A percentile compares a stretch with the other conserved stretches of the same genome.
These are phyloP conservation scores for Trichoderma sp. DNA, from an alignment of 2,329 filamentous ascomycete species.

Conservation along the genomic window DNA sequence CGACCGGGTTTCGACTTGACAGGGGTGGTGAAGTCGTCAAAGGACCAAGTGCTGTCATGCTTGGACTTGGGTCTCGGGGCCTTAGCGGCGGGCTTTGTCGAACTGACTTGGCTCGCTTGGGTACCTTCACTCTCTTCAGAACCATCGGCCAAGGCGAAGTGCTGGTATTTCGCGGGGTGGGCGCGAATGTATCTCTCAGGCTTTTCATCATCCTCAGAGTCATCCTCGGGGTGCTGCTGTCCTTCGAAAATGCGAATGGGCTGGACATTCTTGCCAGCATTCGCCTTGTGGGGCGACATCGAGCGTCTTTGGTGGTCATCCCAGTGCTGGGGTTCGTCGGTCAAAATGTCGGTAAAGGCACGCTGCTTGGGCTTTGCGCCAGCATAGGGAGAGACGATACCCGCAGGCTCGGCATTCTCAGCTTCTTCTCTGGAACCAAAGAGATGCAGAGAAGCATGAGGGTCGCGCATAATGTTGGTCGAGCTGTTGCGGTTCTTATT, in stretches of 20 bases:
- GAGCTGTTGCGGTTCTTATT: slow-evolving; percentile 50
- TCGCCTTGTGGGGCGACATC: slow-evolving; percentile 49
- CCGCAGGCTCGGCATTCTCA: slow-evolving; percentile 46
- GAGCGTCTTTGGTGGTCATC: slow-evolving; percentile 53
- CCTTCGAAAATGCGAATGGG: slow-evolving; percentile 63
- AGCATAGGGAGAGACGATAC: slow-evolving; percentile 60
- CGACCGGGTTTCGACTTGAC: slow-evolving; percentile 66
- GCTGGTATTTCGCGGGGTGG: slow-evolving; percentile 75
- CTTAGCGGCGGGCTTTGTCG: slow-evolving; percentile 41
- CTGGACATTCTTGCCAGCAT: slow-evolving; percentile 59
- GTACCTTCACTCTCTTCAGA: slow-evolving; percentile 46
- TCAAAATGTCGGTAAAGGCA: slow-evolving; percentile 69
- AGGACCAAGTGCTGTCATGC: slow-evolving; percentile 77
- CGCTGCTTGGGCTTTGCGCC: slow-evolving; percentile 62
- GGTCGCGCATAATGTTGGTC: slow-evolving; percentile 56
- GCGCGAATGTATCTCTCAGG: slow-evolving; percentile 55
- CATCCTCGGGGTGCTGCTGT: slow-evolving; percentile 40
- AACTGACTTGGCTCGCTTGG: slow-evolving; percentile 15
- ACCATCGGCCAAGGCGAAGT: slow-evolving; percentile 78
- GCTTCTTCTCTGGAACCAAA: slow-evolving; percentile 68
- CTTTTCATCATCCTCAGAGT: slow-evolving; percentile 40
- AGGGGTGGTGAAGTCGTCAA: slow-evolving; percentile 83
- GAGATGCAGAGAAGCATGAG: slow-evolving; percentile 69
- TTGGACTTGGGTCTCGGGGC: slow-evolving; percentile 53
- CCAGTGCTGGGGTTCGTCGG: slow-evolving; percentile 44